phyloP scores from a whole-genome alignment of 2,329 filamentous ascomycete species.

The Triangularia verruculosa region DNA sequence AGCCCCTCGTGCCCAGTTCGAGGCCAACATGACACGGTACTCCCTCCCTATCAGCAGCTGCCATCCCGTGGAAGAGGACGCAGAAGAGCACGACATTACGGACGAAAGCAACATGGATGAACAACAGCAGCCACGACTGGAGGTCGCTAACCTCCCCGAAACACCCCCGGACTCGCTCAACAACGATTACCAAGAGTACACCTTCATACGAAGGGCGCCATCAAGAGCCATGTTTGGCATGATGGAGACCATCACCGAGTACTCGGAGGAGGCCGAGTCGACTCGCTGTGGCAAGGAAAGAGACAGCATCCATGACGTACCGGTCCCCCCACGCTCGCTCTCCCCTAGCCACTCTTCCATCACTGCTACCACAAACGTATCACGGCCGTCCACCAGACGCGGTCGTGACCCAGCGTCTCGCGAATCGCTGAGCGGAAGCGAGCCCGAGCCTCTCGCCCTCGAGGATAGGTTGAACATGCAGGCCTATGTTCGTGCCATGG shows the following conservation, averaged over 20 bases:
- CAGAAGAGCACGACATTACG: not conserved
- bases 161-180: not conserved
- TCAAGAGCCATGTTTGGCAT: slow-evolving; percentile 2
- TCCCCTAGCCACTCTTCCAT: not conserved
- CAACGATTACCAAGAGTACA: not conserved
- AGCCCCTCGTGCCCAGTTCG: not conserved
- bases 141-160: not conserved
- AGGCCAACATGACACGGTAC: not conserved
- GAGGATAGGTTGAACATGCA: slow-evolving; percentile 8
- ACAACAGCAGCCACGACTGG: not conserved
- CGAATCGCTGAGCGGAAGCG: not conserved
- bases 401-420: not conserved
- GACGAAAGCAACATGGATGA: not conserved
- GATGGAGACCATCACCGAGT: slow-evolving; percentile 18
- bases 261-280: slow-evolving; percentile 12
- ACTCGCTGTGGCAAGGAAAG: not conserved
- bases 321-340: not conserved
- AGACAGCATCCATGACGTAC: not conserved
- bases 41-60: not conserved
- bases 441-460: not conserved
- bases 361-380: not conserved
- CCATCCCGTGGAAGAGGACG: not conserved
- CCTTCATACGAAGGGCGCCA: not conserved
- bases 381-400: not conserved
- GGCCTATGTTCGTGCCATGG: slow-evolving; percentile 6